Evolutionary conservation across 805 yeast genomes (phyloP).

Genomic region (Nakazawaea anatomiae): DNA sequence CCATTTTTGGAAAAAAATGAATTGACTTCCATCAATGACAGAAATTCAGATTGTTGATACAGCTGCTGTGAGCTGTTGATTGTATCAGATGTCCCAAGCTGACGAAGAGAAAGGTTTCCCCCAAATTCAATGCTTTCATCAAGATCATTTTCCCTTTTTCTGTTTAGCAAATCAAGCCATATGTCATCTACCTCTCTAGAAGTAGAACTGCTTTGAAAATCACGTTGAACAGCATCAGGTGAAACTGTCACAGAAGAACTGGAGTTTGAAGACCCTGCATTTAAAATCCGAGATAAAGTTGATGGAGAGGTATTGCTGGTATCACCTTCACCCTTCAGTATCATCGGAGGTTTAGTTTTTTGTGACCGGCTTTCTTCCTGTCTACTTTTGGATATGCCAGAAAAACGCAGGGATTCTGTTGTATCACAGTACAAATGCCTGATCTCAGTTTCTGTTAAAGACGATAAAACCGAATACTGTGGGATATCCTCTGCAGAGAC

Average conservation of each 20-base stretch:
- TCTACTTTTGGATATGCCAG: neutral
- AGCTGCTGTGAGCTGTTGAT: neutral
- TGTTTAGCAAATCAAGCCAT: constrained; percentile 7
- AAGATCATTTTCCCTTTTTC: constrained; percentile 3
- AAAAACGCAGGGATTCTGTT: neutral
- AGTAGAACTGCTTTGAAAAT: neutral
- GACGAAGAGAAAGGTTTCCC: neutral
- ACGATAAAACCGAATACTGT: neutral
- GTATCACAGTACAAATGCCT: neutral
- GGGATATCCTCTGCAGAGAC: neutral
- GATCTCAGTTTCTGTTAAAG: neutral
- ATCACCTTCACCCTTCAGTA: neutral
- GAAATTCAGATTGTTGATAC: neutral
- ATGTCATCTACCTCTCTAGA: constrained; percentile 6
- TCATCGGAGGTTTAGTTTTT: no score
- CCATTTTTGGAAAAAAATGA: neutral
- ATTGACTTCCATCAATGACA: neutral
- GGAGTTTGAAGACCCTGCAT: neutral
- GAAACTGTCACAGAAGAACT: neutral
- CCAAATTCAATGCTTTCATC: neutral
- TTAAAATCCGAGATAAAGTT: neutral
- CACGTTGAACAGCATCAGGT: neutral
- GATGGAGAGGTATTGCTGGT: neutral
- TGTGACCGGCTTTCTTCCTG: neutral
- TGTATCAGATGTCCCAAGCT: no score